Evolutionary conservation across 148 eudicot genomes (phyloP), one percentile per base, ranked within the genome.

Genomic region (Rhododendron ferrugineum): DNA sequence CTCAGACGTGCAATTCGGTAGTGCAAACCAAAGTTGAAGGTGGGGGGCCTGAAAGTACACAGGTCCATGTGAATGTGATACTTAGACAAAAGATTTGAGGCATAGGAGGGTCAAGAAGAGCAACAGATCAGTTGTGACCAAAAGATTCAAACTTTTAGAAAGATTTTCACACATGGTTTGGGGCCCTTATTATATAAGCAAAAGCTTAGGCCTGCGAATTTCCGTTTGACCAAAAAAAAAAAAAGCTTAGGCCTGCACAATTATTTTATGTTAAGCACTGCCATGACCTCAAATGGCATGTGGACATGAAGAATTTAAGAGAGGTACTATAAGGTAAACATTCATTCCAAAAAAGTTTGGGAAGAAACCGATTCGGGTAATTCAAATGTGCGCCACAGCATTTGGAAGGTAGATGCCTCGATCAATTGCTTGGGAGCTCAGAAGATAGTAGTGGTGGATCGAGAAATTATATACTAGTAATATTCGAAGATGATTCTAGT

Each of bases 111-210:
- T 40, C 42, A 18, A 37, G 52, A 70, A 20, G 40, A 15, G 47
- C 49, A 40, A 10, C 46, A 40, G 26, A 76, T 40, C 44, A 46
- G 22, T 34, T 16, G 49, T 40, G 23, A 36, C 80, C 14, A 22
- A 40, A 9, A 20, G 80, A 20, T 77, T 23, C 66, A 20, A 58
- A 11, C 3, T 73, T 73, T 77, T 44, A 9, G 2, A 14, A 23
- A 4, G 34, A 10, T 32, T 11, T 37, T 60, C n/a, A 23, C 84
- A 82, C 84, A 40, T 82, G 84, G 83, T 22, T 81, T 81, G 4
- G 83, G 34, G 49, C 22, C 84, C 34, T 60, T 81, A 18, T 62
- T 60, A 11, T 60, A 0, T 11, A 6, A 40, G 52, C 74, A 79
- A 32, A 80, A 49, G 22, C n/a, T 50, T 6, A 81, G 73, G 22